Base-by-base conservation (phyloP, 495 filamentous ascomycete genomes). In the Penicillium parvum region DNA sequence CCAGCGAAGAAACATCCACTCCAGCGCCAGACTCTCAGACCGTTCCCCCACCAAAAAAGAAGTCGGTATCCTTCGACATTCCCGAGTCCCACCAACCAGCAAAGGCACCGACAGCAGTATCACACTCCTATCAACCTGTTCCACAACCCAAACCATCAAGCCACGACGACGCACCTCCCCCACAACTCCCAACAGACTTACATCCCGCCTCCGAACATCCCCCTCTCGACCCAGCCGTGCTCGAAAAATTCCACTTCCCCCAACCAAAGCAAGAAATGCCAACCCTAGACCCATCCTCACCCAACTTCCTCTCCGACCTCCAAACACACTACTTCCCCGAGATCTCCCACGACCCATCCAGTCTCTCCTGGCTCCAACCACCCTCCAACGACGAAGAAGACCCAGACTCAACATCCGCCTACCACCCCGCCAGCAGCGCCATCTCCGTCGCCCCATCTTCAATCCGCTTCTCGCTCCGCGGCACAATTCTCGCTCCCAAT, bases 311-410 rank as follows among this genome's bases (percentile, higher is more conserved):
- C 36, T 62, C 73, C 16, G 80, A 85, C 44, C 79, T 98, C 7
- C 90, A 96, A 72, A 61, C 77, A 1, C 95, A 91, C 63, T 98
- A 92, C 75, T 98, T 95, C 73, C 91, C 92, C 14, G 71, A 78
- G 43, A 83, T 95, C 3, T 76, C 91, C 10, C 74, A 86, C 33
- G 88, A 96, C 65, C 90, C 91, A 0, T 80, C 84, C 18, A 81
- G 84, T 9, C 76, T 98, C 3, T 85, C 88, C 14, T 98, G 92
- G 92, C 90, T 97, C 76, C 77, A 82, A 26, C 82, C 85, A 10
- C 56, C 85, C 25, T 75, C 82, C 7, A 72, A 77, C 44, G 82
- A 85, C 50, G 43, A 56, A 32, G 66, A 77, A 58, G 77, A 78
- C 32, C 60, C 64, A 0, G 62, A 65, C 15, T 53, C 58, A 2